Percentiles rank a stretch among this genome's conserved stretches.
These are phyloP conservation scores for Moniliella sp. DNA, from an alignment of 1,284 basidiomycete species.

Conservation along the genomic window DNA sequence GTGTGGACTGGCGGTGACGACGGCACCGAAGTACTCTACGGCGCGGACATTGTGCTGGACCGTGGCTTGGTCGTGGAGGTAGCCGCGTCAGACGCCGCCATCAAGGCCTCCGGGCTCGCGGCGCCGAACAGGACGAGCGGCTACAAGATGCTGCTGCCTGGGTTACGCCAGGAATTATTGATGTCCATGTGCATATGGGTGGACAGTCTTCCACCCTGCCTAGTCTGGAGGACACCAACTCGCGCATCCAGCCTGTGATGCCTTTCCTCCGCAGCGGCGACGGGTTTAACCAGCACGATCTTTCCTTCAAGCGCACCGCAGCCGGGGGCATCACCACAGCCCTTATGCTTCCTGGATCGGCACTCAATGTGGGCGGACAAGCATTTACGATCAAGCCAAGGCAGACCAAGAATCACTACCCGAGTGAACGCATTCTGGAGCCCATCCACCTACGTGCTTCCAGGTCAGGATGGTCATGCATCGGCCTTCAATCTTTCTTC, in stretches of 20 bases:
- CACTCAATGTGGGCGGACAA: conserved; percentile 48
- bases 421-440: conserved; percentile 15
- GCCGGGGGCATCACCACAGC: conserved; percentile 51
- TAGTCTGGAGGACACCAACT: conserved; percentile 42
- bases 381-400: conserved; percentile 50
- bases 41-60: conserved; percentile 35
- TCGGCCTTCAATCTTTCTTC: too few species aligned
- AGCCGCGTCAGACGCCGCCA: conserved; percentile 7
- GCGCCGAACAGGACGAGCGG: conserved; percentile 1
- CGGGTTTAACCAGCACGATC: conserved; percentile 46
- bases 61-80: conserved; percentile 37
- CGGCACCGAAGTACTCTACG: conserved; percentile 45
- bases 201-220: conserved; percentile 7
- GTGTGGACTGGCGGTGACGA: conserved; percentile 56
- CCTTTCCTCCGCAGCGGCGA: conserved; percentile 48
- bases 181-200: conserved; percentile 60
- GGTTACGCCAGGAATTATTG: conserved; percentile 42
- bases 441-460: conserved; percentile 5
- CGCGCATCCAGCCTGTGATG: conserved; percentile 38
- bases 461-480: too few species aligned
- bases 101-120: conserved; percentile 2
- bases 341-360: conserved; percentile 45
- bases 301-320: conserved; percentile 42
- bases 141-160: conserved; percentile 12
- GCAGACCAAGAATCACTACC: conserved; percentile 34